phyloP scores from a whole-genome alignment of 257 asterid species.

The Cordia subcordata region DNA sequence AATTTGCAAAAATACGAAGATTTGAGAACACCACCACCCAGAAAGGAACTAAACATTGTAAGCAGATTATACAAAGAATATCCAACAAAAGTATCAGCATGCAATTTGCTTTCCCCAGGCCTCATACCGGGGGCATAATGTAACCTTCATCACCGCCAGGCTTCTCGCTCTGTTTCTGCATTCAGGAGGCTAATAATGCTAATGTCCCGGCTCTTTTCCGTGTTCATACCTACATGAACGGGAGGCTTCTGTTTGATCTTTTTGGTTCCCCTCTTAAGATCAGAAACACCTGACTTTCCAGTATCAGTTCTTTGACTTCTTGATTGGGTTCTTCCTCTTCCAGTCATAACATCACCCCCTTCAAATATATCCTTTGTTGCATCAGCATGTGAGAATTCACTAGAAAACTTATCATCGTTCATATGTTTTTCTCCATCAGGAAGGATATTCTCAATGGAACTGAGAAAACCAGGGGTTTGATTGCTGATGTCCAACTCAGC shows the following conservation, averaged over 20 bases:
- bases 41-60: not conserved
- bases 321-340: slow-evolving; percentile 28
- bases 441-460: slow-evolving; percentile 6
- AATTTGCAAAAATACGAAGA: not conserved
- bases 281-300: slow-evolving; percentile 26
- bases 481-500: slow-evolving; percentile 21
- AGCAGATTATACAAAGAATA: not conserved
- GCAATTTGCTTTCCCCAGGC: not conserved
- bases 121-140: not conserved
- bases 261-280: slow-evolving; percentile 32
- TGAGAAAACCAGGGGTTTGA: slow-evolving; percentile 8
- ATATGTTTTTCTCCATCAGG: slow-evolving; percentile 6
- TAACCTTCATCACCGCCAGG: slow-evolving; percentile 53
- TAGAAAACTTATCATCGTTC: not conserved
- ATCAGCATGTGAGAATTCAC: slow-evolving; percentile 1
- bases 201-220: slow-evolving; percentile 38
- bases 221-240: slow-evolving; percentile 18
- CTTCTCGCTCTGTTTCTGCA: slow-evolving; percentile 51
- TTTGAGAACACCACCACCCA: not conserved
- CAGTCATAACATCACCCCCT: slow-evolving; percentile 1
- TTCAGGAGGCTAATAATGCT: slow-evolving; percentile 43
- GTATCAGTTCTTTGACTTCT: slow-evolving; percentile 42
- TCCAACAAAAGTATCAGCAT: not conserved
- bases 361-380: slow-evolving; percentile 9
- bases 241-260: slow-evolving; percentile 23